Evolutionary conservation across 2,329 filamentous ascomycete species (phyloP), one percentile per base, ranked within the genome.

Genomic region (Nigrospora oryzae): DNA sequence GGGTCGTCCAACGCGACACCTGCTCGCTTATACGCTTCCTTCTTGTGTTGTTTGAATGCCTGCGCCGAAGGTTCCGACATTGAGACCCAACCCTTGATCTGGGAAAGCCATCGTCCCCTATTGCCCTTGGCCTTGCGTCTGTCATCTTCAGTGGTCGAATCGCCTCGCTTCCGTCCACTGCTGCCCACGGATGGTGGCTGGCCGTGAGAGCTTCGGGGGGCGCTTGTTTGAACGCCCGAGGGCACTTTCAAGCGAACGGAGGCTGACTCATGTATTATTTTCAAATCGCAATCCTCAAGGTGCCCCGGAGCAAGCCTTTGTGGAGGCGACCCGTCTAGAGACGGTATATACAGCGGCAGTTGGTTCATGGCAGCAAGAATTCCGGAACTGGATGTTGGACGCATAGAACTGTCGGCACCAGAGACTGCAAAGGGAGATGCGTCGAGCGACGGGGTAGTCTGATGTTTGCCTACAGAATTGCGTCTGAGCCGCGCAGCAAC

Each of bases 61-160:
- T 72, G 68, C 2, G 63, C 62, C 0, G 73, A 75, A 11, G 74
- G 73, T 49, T 77, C 74, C 40, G 67, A 71, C 17, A 66, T 63
- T 2, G 63, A 63, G 8, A 75, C 54, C 74, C 74, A 77, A 38
- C 62, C 64, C 47, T 71, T 77, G 40, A 74, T 55, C 28, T 69
- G 65, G 7, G 58, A 58, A 17, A 72, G 45, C 67, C 70, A 73
- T 34, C 57, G 52, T n/a, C 44, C 42, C 48, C 57, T 62, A 34
- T 49, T 45, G 36, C 62, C 60, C 42, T 58, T 61, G 15, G 38
- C 44, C 43, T 59, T 64, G 28, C 53, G 43, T 32, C 59, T 60
- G 16, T 40, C 32, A 4, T 46, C 40, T 34, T 52, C 54, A 10
- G 50, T 42, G 15, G 31, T 38, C 11, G 47, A 42, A 32, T 48